These are phyloP conservation scores for Sugiyamaella xylanicola DNA, from an alignment of 1,139 yeast genomes.

Conservation along the genomic window DNA sequence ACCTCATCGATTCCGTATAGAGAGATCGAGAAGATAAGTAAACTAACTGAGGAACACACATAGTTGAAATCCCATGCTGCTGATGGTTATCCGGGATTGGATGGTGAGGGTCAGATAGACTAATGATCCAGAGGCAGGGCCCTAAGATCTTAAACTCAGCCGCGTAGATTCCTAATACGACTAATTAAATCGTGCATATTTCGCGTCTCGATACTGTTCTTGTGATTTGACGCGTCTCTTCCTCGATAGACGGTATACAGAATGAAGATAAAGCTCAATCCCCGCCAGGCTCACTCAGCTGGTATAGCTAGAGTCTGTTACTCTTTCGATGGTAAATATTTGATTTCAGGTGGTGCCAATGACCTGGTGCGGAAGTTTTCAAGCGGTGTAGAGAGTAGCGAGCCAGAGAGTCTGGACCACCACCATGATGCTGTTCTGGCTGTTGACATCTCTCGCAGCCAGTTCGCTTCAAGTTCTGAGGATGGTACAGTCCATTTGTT, in stretches of 20 bases:
- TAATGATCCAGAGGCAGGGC: neutral
- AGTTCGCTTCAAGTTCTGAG: conserved; percentile 43
- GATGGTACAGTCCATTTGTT: conserved; percentile 44
- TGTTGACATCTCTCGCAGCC: conserved; percentile 28
- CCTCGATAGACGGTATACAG: neutral
- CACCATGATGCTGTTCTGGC: conserved; percentile 36
- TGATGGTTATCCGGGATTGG: no score
- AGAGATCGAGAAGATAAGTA: no score
- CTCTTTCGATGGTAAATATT: conserved; percentile 39
- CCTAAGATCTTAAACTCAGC: neutral
- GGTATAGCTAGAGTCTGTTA: conserved; percentile 44
- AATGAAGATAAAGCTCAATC: conserved; percentile 25
- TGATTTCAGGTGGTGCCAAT: conserved; percentile 45
- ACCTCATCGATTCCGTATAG: no score
- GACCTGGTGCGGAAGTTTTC: conserved; percentile 42
- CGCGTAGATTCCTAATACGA: neutral
- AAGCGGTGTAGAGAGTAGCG: conserved; percentile 35
- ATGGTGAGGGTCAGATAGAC: no score
- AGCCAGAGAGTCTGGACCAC: conserved; percentile 39
- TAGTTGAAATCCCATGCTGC: no score
- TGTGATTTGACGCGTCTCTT: neutral
- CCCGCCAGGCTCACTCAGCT: conserved; percentile 41
- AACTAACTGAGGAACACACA: no score
- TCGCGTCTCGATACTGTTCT: neutral
- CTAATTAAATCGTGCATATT: neutral